These are phyloP conservation scores for Calonectria leucothoes DNA, from an alignment of 2,329 filamentous ascomycete genomes.

Conservation along the genomic window DNA sequence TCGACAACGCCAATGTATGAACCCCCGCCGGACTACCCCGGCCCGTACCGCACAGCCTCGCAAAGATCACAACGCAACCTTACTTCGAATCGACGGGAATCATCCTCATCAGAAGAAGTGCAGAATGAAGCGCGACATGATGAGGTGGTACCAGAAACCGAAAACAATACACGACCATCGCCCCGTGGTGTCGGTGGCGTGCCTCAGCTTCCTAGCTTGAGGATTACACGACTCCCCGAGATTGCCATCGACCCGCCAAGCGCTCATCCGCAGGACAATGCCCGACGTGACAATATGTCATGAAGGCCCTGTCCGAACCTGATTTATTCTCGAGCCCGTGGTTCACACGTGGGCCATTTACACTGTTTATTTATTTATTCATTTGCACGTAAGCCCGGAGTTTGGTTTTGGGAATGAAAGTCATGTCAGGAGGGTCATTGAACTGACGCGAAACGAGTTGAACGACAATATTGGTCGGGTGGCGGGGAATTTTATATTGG, in stretches of 20 bases:
- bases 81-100: not conserved
- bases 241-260: conserved; percentile 69
- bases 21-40: conserved; percentile 65
- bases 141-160: conserved; percentile 23
- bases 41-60: conserved; percentile 47
- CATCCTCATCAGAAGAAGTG: conserved; percentile 20
- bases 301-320: conserved; percentile 16
- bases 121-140: conserved; percentile 27
- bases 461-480: conserved; percentile 13
- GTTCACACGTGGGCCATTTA: conserved; percentile 10
- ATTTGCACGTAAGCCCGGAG: conserved; percentile 39
- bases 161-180: conserved; percentile 4
- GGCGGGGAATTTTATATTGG: not conserved
- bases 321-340: not conserved
- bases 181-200: conserved; percentile 51
- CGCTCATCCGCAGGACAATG: conserved; percentile 39
- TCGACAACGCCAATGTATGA: conserved; percentile 57
- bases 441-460: conserved; percentile 8
- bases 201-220: conserved; percentile 65
- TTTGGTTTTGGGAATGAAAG: conserved; percentile 34
- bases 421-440: conserved; percentile 11
- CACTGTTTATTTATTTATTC: conserved; percentile 17
- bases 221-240: conserved; percentile 61
- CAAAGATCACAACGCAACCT: conserved; percentile 31
- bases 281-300: conserved; percentile 20